A percentile compares a stretch with the other conserved stretches of the same genome.
These are phyloP conservation scores for Hyaloscypha bicolor DNA, from an alignment of 495 filamentous ascomycete species.

Conservation along the genomic window DNA sequence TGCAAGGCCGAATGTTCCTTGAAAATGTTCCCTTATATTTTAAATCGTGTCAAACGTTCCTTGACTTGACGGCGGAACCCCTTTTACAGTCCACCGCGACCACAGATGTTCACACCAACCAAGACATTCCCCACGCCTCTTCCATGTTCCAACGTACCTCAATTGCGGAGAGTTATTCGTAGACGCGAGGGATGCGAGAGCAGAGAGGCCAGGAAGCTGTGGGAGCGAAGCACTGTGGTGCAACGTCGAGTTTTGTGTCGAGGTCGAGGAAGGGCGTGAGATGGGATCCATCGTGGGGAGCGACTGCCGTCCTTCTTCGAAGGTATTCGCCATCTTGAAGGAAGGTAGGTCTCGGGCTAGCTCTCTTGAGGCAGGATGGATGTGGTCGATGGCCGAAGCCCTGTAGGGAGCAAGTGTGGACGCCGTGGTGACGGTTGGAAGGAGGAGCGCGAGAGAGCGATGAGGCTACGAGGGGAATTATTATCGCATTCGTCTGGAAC, in stretches of 20 bases:
- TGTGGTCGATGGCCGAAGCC: slow-evolving; percentile 61
- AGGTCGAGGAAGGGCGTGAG: slow-evolving; percentile 51
- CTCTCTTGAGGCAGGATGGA: slow-evolving; percentile 48
- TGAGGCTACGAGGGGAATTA: background rate
- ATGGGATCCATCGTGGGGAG: slow-evolving; percentile 46
- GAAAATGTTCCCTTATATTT: background rate
- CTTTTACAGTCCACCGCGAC: background rate
- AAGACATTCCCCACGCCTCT: background rate
- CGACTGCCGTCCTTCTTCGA: slow-evolving; percentile 46
- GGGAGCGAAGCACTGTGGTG: slow-evolving; percentile 44
- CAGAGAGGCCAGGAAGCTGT: slow-evolving; percentile 61
- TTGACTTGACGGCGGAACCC: background rate
- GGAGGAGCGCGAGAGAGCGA: slow-evolving; percentile 2
- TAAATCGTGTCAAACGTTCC: background rate
- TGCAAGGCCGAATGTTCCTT: background rate
- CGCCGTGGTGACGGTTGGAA: slow-evolving; percentile 38
- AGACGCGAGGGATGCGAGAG: slow-evolving; percentile 64
- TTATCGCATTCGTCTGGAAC: slow-evolving; percentile 31
- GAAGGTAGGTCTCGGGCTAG: slow-evolving; percentile 42
- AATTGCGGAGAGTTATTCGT: slow-evolving; percentile 61
- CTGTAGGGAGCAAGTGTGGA: slow-evolving; percentile 42
- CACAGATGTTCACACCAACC: background rate
- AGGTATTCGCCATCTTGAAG: slow-evolving; percentile 36
- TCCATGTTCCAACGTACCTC: slow-evolving; percentile 51
- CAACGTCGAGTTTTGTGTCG: slow-evolving; percentile 36